Percentiles rank a stretch among this genome's conserved stretches.
Evolutionary conservation across 2,329 filamentous ascomycete species (phyloP).

Genomic region (Onygenales sp.): DNA sequence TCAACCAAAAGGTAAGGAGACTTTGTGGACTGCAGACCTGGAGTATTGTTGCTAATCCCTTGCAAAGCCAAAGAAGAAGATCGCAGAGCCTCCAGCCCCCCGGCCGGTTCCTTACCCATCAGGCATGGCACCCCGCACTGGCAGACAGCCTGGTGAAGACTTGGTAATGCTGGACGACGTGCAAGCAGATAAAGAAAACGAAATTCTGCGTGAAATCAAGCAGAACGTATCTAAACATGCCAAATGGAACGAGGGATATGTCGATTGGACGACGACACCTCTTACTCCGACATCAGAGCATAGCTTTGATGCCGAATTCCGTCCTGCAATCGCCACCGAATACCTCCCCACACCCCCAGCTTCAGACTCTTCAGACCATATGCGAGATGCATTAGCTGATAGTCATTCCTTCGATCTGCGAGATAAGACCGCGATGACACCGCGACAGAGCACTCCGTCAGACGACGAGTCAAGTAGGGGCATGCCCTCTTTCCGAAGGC

Average conservation of each 20-base stretch:
- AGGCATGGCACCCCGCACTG: constrained; percentile 59
- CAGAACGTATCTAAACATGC: constrained; percentile 79
- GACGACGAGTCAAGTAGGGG: constrained; percentile 32
- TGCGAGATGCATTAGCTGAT: constrained; percentile 28
- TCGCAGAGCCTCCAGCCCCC: constrained; percentile 51
- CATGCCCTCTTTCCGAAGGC: constrained; percentile 65
- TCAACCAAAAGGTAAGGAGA: constrained; percentile 75
- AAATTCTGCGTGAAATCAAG: constrained; percentile 73
- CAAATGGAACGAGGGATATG: constrained; percentile 82
- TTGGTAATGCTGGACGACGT: constrained; percentile 67
- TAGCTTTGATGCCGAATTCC: constrained; percentile 53
- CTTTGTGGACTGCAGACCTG: constrained; percentile 21
- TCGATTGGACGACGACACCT: constrained; percentile 78
- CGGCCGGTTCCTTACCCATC: constrained; percentile 55
- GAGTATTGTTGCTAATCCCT: constrained; percentile 26
- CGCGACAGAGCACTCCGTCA: constrained; percentile 33
- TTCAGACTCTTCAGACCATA: constrained; percentile 37
- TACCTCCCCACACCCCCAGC: constrained; percentile 47
- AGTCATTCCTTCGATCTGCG: constrained; percentile 22
- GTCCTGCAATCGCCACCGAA: constrained; percentile 58
- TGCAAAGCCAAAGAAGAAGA: constrained; percentile 63
- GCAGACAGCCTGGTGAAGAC: constrained; percentile 70
- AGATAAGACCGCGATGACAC: constrained; percentile 26
- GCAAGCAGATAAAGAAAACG: constrained; percentile 69
- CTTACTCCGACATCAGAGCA: constrained; percentile 67